Conservation (phyloP, 2,329 filamentous ascomycete genomes). For the Fusarium siculi region DNA sequence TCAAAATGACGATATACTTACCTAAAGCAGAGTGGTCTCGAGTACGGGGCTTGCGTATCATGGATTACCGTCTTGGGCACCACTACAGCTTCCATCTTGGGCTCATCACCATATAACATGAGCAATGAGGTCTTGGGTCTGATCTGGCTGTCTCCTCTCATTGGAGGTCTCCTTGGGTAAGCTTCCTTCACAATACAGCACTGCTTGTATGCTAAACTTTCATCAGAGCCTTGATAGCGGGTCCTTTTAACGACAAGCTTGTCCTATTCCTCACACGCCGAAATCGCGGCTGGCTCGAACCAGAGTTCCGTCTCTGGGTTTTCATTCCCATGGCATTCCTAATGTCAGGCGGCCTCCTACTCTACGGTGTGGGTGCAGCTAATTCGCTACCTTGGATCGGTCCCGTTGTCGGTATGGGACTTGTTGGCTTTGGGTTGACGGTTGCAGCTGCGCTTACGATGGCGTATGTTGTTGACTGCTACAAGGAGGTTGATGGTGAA, state of each 20-base stretch:
- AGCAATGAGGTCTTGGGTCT: background rate
- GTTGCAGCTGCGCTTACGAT: background rate
- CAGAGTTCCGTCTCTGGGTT: background rate
- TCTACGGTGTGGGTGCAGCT: background rate
- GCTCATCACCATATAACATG: background rate
- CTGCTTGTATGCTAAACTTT: too few relatives aligned
- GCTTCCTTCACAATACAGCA: rapidly evolving
- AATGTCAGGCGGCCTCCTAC: background rate
- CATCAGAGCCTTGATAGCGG: background rate
- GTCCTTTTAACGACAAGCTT: background rate
- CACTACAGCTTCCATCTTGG: background rate
- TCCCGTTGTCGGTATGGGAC: background rate
- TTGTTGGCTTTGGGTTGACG: background rate
- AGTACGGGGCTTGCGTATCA: rapidly evolving
- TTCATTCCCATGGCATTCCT: background rate
- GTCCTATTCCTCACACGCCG: background rate
- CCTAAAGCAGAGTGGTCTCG: background rate
- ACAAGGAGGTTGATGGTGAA: background rate
- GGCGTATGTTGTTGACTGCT: background rate
- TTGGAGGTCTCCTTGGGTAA: background rate
- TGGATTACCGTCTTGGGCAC: background rate
- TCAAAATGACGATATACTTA: background rate
- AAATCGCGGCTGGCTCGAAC: background rate
- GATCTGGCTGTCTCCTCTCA: background rate
- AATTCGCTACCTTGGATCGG: background rate